Percentiles rank a stretch among this genome's conserved stretches.
phyloP scores from a whole-genome alignment of 108 stramenopile genomes.

The Fragilaria crotonensis region DNA sequence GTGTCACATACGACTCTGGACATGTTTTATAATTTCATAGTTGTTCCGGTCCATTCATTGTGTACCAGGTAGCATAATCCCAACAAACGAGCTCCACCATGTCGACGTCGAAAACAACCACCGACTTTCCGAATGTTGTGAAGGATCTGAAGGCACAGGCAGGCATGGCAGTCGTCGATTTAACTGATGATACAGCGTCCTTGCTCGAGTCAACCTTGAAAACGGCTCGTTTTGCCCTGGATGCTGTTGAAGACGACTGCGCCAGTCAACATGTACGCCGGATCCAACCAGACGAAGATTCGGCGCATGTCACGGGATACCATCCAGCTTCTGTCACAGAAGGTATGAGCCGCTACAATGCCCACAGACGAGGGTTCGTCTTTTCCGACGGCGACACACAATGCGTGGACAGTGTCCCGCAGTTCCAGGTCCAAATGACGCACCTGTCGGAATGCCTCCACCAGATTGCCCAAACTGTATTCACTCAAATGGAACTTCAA shows the following conservation, averaged over 20 bases:
- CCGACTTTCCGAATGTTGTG: background rate
- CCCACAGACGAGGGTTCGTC: constrained; percentile 67
- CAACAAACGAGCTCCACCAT: no score
- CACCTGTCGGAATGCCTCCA: constrained; percentile 36
- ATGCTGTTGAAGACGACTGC: background rate
- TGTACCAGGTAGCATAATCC: no score
- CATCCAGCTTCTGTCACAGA: constrained; percentile 38
- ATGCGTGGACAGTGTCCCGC: constrained; percentile 13
- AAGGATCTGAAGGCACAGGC: background rate
- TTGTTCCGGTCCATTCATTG: no score
- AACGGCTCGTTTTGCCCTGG: background rate
- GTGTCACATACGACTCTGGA: no score
- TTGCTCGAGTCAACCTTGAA: background rate
- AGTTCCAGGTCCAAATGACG: constrained; percentile 8
- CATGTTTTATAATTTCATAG: no score
- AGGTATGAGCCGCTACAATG: constrained; percentile 61
- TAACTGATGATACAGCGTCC: background rate
- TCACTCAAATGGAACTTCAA: constrained; percentile 15
- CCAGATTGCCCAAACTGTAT: constrained; percentile 24
- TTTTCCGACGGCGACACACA: constrained; percentile 55
- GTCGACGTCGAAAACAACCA: background rate
- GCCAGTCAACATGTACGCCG: constrained; percentile 1
- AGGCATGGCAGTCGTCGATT: background rate
- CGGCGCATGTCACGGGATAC: constrained; percentile 65
- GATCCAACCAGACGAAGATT: constrained; percentile 47